Evolutionary conservation across 2,329 filamentous ascomycete genomes (phyloP), one percentile per base, ranked within the genome.

Genomic region (Phialocephala sp.): DNA sequence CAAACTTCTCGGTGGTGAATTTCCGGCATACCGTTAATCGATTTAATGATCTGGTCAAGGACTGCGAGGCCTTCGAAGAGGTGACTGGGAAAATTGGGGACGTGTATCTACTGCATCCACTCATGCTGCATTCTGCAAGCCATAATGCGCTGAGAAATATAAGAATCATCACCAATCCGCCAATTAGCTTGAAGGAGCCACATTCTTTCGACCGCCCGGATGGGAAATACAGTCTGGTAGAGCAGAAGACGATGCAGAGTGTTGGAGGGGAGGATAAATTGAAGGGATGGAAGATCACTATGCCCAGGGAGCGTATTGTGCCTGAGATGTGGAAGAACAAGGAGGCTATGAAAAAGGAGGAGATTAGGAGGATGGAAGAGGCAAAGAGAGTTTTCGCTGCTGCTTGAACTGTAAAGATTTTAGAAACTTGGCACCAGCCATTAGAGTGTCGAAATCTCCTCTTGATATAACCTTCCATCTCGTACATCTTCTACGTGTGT

Each of bases 141-240:
- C n/a, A 20, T 8, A 59, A 59, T 35, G 15, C n/a, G 14, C 11
- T 45, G 39, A 14, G 22, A 5, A 22, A 20, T 47, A 2, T 27
- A 2, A 43, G 57, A 22, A 20, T 47, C 41, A 59, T 59, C 37
- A 59, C 57, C 15, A 59, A 59, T n/a, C 39, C 57, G 37, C 14
- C 5, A 5, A 20, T 47, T 8, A 18, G 57, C 39, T 20, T 59
- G 15, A 59, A 59, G 39, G 57, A 47, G 24, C 39, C 57, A 24
- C n/a, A 24, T 35, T 20, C 12, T 6, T 45, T 59, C 57, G 14
- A 59, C n/a, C 57, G 57, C 4, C 14, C 15, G 8, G 57, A 59
- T 59, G n/a, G n/a, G n/a, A 59, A 27, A 11, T 59, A 59, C 39
- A 24, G n/a, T 5, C 14, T 59, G 37, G 37, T 59, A 2, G 57